Conservation (phyloP, 352 stramenopile species). For the Pythium pectinolyticum region DNA sequence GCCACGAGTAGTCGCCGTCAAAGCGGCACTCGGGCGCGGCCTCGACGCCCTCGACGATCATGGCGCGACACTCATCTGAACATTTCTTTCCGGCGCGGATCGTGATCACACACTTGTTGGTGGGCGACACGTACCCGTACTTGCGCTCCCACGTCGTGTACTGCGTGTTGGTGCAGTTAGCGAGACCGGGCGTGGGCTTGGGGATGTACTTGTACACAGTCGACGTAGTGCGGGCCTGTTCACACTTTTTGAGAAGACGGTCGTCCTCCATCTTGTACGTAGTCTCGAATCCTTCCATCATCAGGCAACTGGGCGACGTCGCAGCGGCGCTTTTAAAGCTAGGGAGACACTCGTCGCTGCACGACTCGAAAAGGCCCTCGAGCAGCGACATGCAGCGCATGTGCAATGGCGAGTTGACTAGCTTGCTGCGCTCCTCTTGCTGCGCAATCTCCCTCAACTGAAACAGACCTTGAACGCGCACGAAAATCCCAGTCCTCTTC, state of each 20-base stretch:
- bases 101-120: not conserved
- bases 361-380: not conserved
- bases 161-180: not conserved
- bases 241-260: not conserved
- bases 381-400: not conserved
- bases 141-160: not conserved
- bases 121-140: not conserved
- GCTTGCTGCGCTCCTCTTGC: no score
- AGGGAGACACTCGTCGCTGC: not conserved
- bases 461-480: no score
- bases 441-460: no score
- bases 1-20: not conserved
- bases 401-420: no score
- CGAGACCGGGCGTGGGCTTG: not conserved
- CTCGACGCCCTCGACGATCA: not conserved
- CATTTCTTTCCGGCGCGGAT: not conserved
- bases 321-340: not conserved
- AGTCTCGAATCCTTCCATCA: not conserved
- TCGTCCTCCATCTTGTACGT: not conserved
- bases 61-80: not conserved
- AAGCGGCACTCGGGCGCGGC: not conserved
- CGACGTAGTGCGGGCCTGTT: not conserved
- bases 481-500: no score
- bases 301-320: not conserved
- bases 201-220: not conserved